phyloP scores from a whole-genome alignment of 2,329 filamentous ascomycete genomes.

The Drechslera avenae region DNA sequence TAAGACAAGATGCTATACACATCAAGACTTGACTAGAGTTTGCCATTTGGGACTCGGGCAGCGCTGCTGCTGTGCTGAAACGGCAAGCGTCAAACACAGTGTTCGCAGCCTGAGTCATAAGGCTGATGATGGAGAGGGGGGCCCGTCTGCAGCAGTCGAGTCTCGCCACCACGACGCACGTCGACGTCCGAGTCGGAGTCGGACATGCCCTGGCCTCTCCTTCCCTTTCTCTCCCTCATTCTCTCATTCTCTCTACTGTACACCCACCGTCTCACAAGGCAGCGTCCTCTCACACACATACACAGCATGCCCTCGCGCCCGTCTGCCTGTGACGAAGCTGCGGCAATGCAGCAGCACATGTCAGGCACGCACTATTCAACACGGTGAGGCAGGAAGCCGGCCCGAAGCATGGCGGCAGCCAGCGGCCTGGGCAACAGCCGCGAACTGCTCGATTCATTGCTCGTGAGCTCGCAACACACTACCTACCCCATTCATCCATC shows the following conservation, averaged over 20 bases:
- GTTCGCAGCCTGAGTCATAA: conserved; percentile 34
- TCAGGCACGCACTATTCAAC: conserved; percentile 28
- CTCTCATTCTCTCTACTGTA: too few relatives aligned
- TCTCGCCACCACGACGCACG: conserved; percentile 29
- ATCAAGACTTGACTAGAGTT: background rate
- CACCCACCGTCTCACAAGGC: conserved; percentile 29
- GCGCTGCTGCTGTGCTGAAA: conserved; percentile 7
- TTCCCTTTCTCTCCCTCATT: too few relatives aligned
- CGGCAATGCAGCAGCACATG: conserved; percentile 14
- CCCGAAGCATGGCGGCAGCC: conserved; percentile 28
- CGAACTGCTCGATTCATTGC: conserved; percentile 11
- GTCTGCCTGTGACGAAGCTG: conserved; percentile 19
- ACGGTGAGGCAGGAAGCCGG: conserved; percentile 34
- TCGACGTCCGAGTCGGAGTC: too few relatives aligned
- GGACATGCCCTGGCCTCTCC: conserved; percentile 12
- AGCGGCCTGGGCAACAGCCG: conserved; percentile 24
- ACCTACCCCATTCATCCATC: too few relatives aligned
- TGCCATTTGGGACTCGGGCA: background rate
- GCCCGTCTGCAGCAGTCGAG: conserved; percentile 24
- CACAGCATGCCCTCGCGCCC: conserved; percentile 20
- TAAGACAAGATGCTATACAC: too few relatives aligned
- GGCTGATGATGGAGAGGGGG: conserved; percentile 42
- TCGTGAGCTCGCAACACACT: conserved; percentile 1
- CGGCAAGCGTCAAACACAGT: conserved; percentile 8
- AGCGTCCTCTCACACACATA: conserved; percentile 18